These are phyloP conservation scores for Pezicula radicicola DNA, from an alignment of 2,329 filamentous ascomycete genomes.

Conservation along the genomic window DNA sequence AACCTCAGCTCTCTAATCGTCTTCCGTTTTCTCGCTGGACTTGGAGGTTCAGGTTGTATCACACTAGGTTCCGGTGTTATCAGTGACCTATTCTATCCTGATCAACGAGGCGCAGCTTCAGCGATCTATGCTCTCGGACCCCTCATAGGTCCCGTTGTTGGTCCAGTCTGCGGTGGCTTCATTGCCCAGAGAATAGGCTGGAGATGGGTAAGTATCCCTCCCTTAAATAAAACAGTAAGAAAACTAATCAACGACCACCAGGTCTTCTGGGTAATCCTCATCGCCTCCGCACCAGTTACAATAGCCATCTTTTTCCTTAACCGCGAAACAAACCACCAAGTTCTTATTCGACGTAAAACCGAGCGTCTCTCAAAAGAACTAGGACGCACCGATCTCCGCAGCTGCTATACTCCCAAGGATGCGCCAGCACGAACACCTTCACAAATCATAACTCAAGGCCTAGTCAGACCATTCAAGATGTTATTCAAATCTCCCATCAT, in stretches of 20 bases:
- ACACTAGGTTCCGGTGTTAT: slow-evolving; percentile 39
- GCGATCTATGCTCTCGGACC: slow-evolving; percentile 19
- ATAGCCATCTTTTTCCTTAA: slow-evolving; percentile 35
- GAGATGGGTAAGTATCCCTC: slow-evolving; percentile 21
- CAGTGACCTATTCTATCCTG: slow-evolving; percentile 32
- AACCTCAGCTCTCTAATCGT: slow-evolving; percentile 38
- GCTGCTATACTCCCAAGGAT: slow-evolving; percentile 36
- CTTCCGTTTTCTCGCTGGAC: slow-evolving; percentile 45
- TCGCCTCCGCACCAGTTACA: slow-evolving; percentile 32
- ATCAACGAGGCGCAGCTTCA: slow-evolving; percentile 27
- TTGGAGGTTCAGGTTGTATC: slow-evolving; percentile 40
- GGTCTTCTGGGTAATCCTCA: slow-evolving; percentile 41
- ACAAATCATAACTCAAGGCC: slow-evolving; percentile 5
- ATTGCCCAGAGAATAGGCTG: slow-evolving; percentile 46
- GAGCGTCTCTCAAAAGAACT: slow-evolving; percentile 37
- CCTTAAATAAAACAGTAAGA: no score
- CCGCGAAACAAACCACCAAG: slow-evolving; percentile 42
- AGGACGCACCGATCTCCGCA: slow-evolving; percentile 33
- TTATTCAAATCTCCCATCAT: slow-evolving; percentile 31
- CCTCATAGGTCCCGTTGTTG: slow-evolving; percentile 25
- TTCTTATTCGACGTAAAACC: slow-evolving; percentile 46
- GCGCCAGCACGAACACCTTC: neutral
- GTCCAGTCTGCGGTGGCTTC: slow-evolving; percentile 20
- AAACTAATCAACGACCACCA: neutral
- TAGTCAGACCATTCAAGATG: slow-evolving; percentile 44